A percentile compares a stretch with the other conserved stretches of the same genome.
These are phyloP conservation scores for Marsdenia floribunda DNA, from an alignment of 257 asterid genomes.

Conservation along the genomic window DNA sequence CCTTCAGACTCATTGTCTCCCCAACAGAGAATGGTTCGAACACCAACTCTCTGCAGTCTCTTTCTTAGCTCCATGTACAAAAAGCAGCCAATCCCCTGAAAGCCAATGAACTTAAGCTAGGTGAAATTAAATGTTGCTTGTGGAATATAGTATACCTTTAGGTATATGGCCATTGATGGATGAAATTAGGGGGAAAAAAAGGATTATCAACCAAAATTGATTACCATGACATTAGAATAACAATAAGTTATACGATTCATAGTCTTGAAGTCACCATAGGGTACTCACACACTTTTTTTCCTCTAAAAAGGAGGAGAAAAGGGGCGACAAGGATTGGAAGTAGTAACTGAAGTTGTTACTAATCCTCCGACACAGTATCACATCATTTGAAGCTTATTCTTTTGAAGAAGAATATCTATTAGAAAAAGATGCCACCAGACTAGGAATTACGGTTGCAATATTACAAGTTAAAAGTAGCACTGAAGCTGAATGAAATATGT, in stretches of 20 bases:
- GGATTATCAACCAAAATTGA: background rate
- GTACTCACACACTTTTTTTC: background rate
- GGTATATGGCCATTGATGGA: background rate
- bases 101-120: conserved; percentile 13
- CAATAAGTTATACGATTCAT: background rate
- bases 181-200: background rate
- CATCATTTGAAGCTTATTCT: background rate
- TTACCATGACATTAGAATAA: background rate
- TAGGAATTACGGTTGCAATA: background rate
- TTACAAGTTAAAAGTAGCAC: background rate
- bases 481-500: background rate
- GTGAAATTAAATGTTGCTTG: background rate
- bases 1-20: conserved; percentile 90
- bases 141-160: background rate
- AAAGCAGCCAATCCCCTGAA: conserved; percentile 75
- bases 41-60: conserved; percentile 71
- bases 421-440: background rate
- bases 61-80: conserved; percentile 57
- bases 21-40: conserved; percentile 72
- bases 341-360: background rate
- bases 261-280: background rate
- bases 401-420: background rate
- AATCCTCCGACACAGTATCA: background rate
- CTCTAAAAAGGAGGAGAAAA: background rate
- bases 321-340: background rate